phyloP scores from a whole-genome alignment of 768 basidiomycete genomes.

The Glaciozyma martinii region DNA sequence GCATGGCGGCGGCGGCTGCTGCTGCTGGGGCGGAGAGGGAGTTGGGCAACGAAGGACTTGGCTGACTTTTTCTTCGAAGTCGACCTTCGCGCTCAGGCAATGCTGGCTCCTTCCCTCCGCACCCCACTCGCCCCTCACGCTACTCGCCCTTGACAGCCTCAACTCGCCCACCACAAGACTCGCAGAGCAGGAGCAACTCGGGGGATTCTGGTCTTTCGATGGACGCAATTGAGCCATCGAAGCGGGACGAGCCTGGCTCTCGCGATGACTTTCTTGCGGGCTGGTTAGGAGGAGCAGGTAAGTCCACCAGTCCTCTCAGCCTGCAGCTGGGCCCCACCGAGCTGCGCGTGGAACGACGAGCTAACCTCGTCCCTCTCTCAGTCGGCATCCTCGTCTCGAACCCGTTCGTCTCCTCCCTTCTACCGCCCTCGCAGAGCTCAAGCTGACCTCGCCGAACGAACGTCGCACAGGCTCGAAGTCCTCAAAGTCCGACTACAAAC shows the following conservation, averaged over 20 bases:
- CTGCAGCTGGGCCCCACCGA: no score
- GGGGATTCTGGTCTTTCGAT: no score
- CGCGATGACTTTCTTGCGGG: slow-evolving; percentile 10
- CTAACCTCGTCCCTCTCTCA: neutral
- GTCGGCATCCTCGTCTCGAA: slow-evolving; percentile 29
- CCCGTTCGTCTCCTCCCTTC: slow-evolving; percentile 15
- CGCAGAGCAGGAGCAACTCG: neutral
- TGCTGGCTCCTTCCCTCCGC: no score
- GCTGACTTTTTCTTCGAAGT: no score
- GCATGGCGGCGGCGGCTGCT: no score
- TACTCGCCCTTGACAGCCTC: neutral
- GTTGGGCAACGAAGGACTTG: no score
- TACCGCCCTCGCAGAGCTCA: neutral
- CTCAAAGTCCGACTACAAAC: slow-evolving; percentile 31
- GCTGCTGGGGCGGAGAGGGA: no score
- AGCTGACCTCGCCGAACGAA: neutral
- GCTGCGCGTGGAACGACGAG: neutral
- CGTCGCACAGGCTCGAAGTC: neutral
- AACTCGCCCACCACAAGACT: neutral
- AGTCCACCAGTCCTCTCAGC: neutral
- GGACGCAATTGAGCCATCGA: no score
- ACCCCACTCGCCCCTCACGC: no score
- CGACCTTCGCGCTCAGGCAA: no score
- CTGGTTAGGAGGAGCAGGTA: slow-evolving; percentile 22
- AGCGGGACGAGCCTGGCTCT: no score